These are phyloP conservation scores for Globisporangium cystogenes DNA, from an alignment of 352 stramenopile species.

Conservation along the genomic window DNA sequence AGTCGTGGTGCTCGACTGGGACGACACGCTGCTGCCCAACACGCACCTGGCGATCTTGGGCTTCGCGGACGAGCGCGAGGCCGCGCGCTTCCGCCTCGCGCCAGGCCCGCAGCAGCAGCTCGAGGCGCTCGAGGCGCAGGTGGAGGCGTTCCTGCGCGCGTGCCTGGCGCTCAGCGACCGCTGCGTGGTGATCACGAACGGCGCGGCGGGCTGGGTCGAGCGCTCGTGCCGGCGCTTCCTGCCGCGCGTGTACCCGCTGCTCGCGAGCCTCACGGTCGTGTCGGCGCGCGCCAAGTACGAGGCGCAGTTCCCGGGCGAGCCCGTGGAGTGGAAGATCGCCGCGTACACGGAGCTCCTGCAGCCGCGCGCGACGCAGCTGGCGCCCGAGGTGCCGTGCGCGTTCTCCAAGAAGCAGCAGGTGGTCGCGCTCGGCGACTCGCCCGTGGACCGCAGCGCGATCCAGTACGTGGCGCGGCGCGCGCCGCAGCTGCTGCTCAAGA, in stretches of 20 bases:
- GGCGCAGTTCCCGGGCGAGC: slow-evolving; percentile 39
- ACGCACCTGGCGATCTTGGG: slow-evolving; percentile 58
- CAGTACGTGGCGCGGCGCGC: slow-evolving; percentile 54
- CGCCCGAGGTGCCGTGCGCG: slow-evolving; percentile 18
- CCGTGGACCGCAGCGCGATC: slow-evolving; percentile 62
- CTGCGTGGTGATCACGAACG: slow-evolving; percentile 65
- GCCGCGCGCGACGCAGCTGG: slow-evolving; percentile 12
- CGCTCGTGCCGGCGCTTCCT: slow-evolving; percentile 71
- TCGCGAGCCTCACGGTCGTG: slow-evolving; percentile 54
- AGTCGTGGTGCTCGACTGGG: slow-evolving; percentile 81
- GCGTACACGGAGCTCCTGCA: slow-evolving; percentile 55
- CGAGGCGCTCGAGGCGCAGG: slow-evolving; percentile 24
- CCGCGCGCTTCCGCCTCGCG: slow-evolving; percentile 28
- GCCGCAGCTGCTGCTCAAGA: slow-evolving; percentile 56
- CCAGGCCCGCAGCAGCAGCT: slow-evolving; percentile 20
- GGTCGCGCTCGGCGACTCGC: slow-evolving; percentile 68
- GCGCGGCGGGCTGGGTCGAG: slow-evolving; percentile 62
- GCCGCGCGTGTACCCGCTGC: slow-evolving; percentile 43
- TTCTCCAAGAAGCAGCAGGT: slow-evolving; percentile 40
- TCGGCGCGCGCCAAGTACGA: slow-evolving; percentile 67
- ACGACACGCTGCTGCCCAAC: slow-evolving; percentile 78
- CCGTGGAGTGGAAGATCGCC: slow-evolving; percentile 79
- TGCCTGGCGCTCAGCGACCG: slow-evolving; percentile 44
- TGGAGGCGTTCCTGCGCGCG: slow-evolving; percentile 38
- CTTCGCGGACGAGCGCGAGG: slow-evolving; percentile 45